Evolutionary conservation across 202 grass and related monocot genomes (phyloP), one percentile per base, ranked within the genome.

Genomic region (Saccharum hybrid): DNA sequence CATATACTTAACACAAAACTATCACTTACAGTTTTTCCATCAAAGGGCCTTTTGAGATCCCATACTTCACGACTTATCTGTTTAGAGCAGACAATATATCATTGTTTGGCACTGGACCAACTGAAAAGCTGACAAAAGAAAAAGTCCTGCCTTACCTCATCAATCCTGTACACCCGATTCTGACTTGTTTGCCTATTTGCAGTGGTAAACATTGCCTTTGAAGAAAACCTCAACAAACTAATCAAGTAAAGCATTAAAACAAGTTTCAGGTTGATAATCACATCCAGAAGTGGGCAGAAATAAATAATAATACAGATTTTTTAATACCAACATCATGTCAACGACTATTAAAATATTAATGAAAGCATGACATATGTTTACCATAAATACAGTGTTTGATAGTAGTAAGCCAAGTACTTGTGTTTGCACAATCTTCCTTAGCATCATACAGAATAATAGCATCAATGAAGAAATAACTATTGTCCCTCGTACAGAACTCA

Each of bases 11-110:
- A 30, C 46, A 39, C 56, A 86, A 72, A 77, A 89, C 52, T 59
- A 72, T 66, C 21, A 92, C 93, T 96, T 88, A 99, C 96, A 88
- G 88, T 67, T 96, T 96, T 99, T 52, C 89, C 93, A 88, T 86
- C 88, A 77, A 86, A 90, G 59, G 93, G 87, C 18, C 60, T 64
- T 63, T 87, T 90, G 6, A 89, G 82, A 70, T 99, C 96, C 91
- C 91, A 96, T 33, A 72, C 46, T 10, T 92, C 89, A 65, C 76
- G 91, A 81, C 51, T 76, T 39, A 88, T 51, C 96, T 98, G 88
- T 85, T 62, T 54, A 59, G 28, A 77, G 75, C 60, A 75, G 8
- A 64, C 57, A 62, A 76, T 48, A 82, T 60, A 83, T 86, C 34
- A 78, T 21, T 76, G 43, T 62, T 81, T 37, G 7, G 48, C 71